Base-by-base conservation (phyloP, 208 protist genomes). In the Leptomonas seymouri region DNA sequence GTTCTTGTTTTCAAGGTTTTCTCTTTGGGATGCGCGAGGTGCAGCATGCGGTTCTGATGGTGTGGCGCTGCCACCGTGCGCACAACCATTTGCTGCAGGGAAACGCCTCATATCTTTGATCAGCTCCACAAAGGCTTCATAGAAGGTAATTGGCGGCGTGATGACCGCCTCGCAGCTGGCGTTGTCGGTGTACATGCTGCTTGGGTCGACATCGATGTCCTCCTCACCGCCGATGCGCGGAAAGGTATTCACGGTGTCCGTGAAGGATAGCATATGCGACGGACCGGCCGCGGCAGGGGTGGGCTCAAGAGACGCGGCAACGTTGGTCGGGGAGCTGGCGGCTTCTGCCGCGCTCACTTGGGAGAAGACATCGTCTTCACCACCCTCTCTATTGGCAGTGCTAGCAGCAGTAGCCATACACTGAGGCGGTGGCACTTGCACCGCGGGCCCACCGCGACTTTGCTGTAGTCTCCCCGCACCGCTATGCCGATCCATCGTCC, bases 201-300 rank as follows among this genome's bases (percentile, higher is more conserved):
- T 63, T 0, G 56, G 51, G 49, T 81, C 76, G 20, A 67, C 53
- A n/a, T 76, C 64, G 7, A 78, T 18, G 41, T 67, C 67, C 46
- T 70, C 57, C 25, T 78, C 63, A 0, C 71, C 64, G 56, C 71
- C 61, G 42, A 71, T 55, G 42, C 63, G 54, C 2, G 48, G 49
- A 1, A 60, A 16, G 0, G 55, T 57, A 42, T 31, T 36, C 6
- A 31, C 34, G 27, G 64, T 77, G 16, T 31, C 71, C 11, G 71
- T 62, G 41, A 71, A 67, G 0, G 71, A 77, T 30, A 71, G 56
- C 15, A 71, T 6, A 9, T 71, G 63, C 21, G 34, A 56, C 57
- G 45, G 34, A 0, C 28, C 18, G 3, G 62, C 20, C 3, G 30
- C 49, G 0, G 16, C 20, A 16, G 64, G 63, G 6, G 23, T 63